These are phyloP conservation scores for Lizanozyma gosingica DNA, from an alignment of 1,139 yeast species.

Conservation along the genomic window DNA sequence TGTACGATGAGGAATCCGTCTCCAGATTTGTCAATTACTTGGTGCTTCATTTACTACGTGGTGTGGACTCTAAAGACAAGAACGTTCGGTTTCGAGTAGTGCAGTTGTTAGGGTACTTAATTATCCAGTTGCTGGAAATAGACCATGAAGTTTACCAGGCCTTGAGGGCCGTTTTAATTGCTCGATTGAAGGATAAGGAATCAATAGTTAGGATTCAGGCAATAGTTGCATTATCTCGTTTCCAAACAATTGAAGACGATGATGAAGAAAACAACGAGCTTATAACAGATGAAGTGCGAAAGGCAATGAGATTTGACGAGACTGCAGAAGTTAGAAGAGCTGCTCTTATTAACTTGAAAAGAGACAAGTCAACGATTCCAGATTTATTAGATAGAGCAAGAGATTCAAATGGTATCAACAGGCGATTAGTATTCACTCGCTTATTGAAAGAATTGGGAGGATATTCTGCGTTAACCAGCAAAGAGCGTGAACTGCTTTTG, in stretches of 20 bases:
- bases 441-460: constrained; percentile 63
- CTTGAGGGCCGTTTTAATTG: constrained; percentile 50
- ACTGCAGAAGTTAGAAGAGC: constrained; percentile 88
- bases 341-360: constrained; percentile 61
- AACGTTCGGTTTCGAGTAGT: constrained; percentile 75
- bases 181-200: constrained; percentile 72
- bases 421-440: constrained; percentile 66
- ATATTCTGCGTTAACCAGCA: constrained; percentile 49
- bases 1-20: constrained; percentile 26
- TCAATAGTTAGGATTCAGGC: constrained; percentile 75
- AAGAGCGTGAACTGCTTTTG: constrained; percentile 58
- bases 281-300: constrained; percentile 3
- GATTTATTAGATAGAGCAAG: constrained; percentile 72
- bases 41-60: constrained; percentile 60
- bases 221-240: constrained; percentile 66
- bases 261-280: constrained; percentile 27
- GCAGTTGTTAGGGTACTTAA: constrained; percentile 66
- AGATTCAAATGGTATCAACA: constrained; percentile 62
- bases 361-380: constrained; percentile 45
- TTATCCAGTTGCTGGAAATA: constrained; percentile 67
- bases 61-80: constrained; percentile 68
- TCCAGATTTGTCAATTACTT: constrained; percentile 51
- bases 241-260: constrained; percentile 47
- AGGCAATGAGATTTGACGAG: constrained; percentile 64
- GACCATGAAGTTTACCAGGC: constrained; percentile 65